Evolutionary conservation across 2,329 filamentous ascomycete genomes (phyloP), one percentile per base, ranked within the genome.

Genomic region (Epichloe sp.): DNA sequence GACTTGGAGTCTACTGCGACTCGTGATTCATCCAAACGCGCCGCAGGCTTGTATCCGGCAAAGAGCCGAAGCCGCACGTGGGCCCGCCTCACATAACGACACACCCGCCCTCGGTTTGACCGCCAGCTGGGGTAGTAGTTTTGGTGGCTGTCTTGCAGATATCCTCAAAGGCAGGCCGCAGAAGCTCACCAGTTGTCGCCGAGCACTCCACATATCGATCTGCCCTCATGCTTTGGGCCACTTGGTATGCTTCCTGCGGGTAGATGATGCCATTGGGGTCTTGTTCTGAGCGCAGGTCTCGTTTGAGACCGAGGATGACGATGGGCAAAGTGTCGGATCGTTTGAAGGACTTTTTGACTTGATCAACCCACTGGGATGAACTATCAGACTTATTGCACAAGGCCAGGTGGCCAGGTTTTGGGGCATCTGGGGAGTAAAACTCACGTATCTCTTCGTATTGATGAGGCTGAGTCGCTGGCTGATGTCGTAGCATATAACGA

Each of bases 191-290:
- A 3, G 77, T 80, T 46, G 75, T 65, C 6, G 79, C 78, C 1
- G 78, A 82, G 64, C 79, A 83, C 58, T 83, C 80, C 61, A 82
- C 74, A 58, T 83, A 83, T 55, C 75, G 76, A 63, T 83, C 80
- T 45, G 73, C 78, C 49, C 79, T 68, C 70, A 83, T 71, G 56
- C 74, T 71, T 58, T 82, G 78, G 21, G 79, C 73, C 48, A 74
- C 62, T 26, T 70, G 70, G 58, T 80, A 78, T 1, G 71, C 79
- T 62, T 83, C 80, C 54, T 82, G 75, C 11, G 80, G 80, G 54
- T 79, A 77, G 48, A 82, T 78, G 56, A 77, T 73, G 34, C 78
- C 78, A 53, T 80, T 79, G 2, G 77, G 77, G 57, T 82, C 78
- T 12, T 68, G 66, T 54, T 80, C 77, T 2, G 74, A 77, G 51